phyloP scores from a whole-genome alignment of 805 yeast species.

The Candida ipomoeae region DNA sequence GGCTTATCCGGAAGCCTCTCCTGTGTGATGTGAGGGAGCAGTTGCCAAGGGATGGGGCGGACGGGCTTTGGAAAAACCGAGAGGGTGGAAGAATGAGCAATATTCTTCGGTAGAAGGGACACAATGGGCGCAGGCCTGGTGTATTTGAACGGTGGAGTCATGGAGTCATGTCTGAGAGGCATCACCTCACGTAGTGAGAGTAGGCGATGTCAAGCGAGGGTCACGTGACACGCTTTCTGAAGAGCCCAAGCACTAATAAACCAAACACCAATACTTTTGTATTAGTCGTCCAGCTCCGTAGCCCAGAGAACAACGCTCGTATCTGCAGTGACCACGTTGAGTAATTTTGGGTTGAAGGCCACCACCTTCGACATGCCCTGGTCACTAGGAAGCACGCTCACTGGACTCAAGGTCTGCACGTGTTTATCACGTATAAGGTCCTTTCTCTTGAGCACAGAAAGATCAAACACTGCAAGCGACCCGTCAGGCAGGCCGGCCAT shows the following conservation, averaged over 20 bases:
- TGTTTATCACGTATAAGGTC: slow-evolving; percentile 9
- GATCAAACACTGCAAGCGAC: slow-evolving; percentile 29
- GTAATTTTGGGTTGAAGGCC: slow-evolving; percentile 57
- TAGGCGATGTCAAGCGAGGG: background rate
- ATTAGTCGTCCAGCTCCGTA: slow-evolving; percentile 16
- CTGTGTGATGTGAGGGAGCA: slow-evolving; percentile 13
- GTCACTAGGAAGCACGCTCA: slow-evolving; percentile 19
- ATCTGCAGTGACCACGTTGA: slow-evolving; percentile 51
- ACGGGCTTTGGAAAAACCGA: background rate
- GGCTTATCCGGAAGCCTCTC: slow-evolving; percentile 23
- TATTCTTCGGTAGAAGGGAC: background rate
- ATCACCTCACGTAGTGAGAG: too few relatives aligned
- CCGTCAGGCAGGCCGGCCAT: slow-evolving; percentile 28
- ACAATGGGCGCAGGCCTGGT: background rate
- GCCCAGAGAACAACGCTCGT: slow-evolving; percentile 36
- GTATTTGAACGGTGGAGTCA: background rate
- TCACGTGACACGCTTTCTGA: background rate
- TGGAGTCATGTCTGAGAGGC: background rate
- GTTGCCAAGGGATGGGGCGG: slow-evolving; percentile 5
- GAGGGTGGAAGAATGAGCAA: background rate
- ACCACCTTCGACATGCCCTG: slow-evolving; percentile 45
- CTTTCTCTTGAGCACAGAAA: slow-evolving; percentile 20
- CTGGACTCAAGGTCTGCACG: slow-evolving; percentile 22
- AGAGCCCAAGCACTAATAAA: too few relatives aligned
- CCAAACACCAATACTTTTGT: too few relatives aligned